Evolutionary conservation across 164 flowering plant species (phyloP), one percentile per base, ranked within the genome.

Genomic region (Warburgia ugandensis): DNA sequence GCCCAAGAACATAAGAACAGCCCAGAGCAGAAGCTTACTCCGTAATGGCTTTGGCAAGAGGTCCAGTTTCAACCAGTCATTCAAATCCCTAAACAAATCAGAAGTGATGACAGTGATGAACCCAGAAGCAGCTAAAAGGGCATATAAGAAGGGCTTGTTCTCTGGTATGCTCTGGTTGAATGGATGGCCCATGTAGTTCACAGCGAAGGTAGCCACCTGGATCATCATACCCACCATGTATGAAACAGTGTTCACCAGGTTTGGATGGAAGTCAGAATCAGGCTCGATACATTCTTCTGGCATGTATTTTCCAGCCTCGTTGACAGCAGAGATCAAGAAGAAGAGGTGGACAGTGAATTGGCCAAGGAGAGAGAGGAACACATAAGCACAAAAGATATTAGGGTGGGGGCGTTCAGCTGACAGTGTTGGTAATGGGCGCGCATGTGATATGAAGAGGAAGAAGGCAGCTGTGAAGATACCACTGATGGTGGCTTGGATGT

Each of bases 161-260:
- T 92, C 92, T 0, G 78, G 48, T 11, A 92, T 77, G 59, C 98
- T 88, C 63, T 88, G 95, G 69, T 92, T 92, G 60, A 92, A 92
- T 0, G 96, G 98, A 57, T 87, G 96, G 12, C 98, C 98, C 94
- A 88, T 92, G 68, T 92, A 92, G 71, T 92, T 92, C 56, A 88
- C 98, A 2, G 95, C 98, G 63, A 92, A 92, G 0, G 98, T 92
- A 0, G 95, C 98, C 16, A 92, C 96, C 68, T 92, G 98, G 25
- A 92, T 72, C 96, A 92, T 88, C 96, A 92, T 65, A 67, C 59
- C 78, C 33, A 83, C 96, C 95, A 88, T 92, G 83, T 92, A 88
- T 3, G 96, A 92, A n/a, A 92, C 96, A 0, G 98, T 88, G 58
- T 92, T 88, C 45, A 92, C 98, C 50, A 92, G 65, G 48, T 88